Percentiles rank a stretch among this genome's conserved stretches.
Conservation (phyloP, 768 basidiomycete genomes). For the Sistotremastrum niveocremeum region DNA sequence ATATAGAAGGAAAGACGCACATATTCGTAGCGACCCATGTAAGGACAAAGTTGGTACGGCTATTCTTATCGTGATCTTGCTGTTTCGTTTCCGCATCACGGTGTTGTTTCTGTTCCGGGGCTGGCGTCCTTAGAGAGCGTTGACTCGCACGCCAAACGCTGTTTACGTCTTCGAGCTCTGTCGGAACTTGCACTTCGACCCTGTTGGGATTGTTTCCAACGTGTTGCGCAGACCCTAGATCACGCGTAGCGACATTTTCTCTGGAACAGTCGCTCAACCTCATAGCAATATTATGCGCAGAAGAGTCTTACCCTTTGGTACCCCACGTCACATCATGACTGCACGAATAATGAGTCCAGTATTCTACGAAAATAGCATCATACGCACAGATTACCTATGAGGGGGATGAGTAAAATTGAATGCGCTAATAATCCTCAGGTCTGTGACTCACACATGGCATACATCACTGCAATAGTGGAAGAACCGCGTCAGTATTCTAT, state of each 20-base stretch:
- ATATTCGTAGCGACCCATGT: constrained; percentile 80
- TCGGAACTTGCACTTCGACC: constrained; percentile 76
- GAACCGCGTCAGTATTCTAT: constrained; percentile 4
- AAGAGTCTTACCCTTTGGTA: too few species aligned
- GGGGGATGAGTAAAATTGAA: background rate
- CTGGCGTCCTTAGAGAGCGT: constrained; percentile 49
- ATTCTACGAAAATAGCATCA: too few species aligned
- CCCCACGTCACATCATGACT: too few species aligned
- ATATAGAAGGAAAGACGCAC: constrained; percentile 25
- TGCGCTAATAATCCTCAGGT: background rate
- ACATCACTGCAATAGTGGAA: constrained; percentile 46
- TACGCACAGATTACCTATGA: background rate
- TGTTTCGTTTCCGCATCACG: constrained; percentile 83
- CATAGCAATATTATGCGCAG: background rate
- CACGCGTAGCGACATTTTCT: constrained; percentile 77
- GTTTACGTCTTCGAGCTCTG: constrained; percentile 76
- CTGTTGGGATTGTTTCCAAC: constrained; percentile 77
- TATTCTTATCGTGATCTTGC: constrained; percentile 74
- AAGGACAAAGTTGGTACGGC: constrained; percentile 73
- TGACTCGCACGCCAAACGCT: constrained; percentile 77
- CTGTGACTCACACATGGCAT: constrained; percentile 65
- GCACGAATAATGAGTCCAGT: too few species aligned
- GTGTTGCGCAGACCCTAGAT: constrained; percentile 85
- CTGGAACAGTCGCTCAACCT: constrained; percentile 72
- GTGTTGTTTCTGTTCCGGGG: constrained; percentile 64